Evolutionary conservation across 2,329 filamentous ascomycete genomes (phyloP).

Genomic region (Exophiala sideris): DNA sequence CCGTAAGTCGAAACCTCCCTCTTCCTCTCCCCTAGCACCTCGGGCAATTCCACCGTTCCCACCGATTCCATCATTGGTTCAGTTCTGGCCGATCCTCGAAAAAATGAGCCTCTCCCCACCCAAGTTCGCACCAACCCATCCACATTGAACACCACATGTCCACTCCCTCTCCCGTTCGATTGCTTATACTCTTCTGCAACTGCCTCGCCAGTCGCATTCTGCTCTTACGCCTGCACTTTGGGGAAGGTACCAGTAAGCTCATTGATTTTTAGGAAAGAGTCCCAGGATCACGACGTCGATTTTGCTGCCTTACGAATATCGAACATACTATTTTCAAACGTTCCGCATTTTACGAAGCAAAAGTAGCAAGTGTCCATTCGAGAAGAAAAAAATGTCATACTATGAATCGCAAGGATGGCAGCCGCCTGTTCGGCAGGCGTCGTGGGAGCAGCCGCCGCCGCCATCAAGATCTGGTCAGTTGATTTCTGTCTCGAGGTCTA

Average conservation of each 20-base stretch:
- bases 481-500: neutral
- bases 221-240: conserved; percentile 3
- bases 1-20: conserved; percentile 21
- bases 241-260: conserved; percentile 6
- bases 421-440: conserved; percentile 60
- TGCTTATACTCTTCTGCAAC: conserved; percentile 13
- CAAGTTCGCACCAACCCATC: conserved; percentile 13
- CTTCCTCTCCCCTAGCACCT: conserved; percentile 14
- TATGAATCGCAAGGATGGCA: conserved; percentile 67
- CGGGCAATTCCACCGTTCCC: conserved; percentile 19
- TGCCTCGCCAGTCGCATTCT: conserved; percentile 17
- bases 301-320: conserved; percentile 1
- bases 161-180: conserved; percentile 15
- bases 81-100: conserved; percentile 19
- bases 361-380: neutral
- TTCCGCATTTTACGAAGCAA: neutral
- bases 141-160: conserved; percentile 18
- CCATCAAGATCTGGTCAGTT: conserved; percentile 67
- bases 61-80: conserved; percentile 23
- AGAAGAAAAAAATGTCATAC: conserved; percentile 58
- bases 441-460: conserved; percentile 70
- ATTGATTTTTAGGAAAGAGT: conserved; percentile 7
- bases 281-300: neutral
- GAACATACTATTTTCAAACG: conserved; percentile 1
- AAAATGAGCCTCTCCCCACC: conserved; percentile 26